Percentiles rank a stretch among this genome's conserved stretches.
These are phyloP conservation scores for Rhizopogon vinicolor DNA, from an alignment of 768 basidiomycete species.

Conservation along the genomic window DNA sequence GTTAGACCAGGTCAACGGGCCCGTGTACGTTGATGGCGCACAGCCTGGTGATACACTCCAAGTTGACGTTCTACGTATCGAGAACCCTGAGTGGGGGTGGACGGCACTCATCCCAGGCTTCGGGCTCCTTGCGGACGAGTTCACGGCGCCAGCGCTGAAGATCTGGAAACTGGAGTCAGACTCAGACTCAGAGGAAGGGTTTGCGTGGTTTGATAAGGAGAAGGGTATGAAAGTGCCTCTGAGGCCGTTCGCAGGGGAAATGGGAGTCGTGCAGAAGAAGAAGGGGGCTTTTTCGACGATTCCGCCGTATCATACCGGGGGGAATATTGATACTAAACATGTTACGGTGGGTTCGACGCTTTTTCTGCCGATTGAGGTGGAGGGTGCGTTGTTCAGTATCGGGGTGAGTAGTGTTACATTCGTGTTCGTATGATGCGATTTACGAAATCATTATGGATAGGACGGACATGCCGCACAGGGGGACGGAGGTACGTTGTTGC, in stretches of 20 bases:
- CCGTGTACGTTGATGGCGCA: conserved; percentile 49
- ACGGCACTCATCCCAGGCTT: conserved; percentile 56
- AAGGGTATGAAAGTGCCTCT: conserved; percentile 47
- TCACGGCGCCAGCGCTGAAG: conserved; percentile 44
- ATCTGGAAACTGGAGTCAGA: conserved; percentile 44
- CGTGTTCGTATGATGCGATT: neutral
- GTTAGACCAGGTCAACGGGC: conserved; percentile 58
- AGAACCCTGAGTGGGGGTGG: conserved; percentile 60
- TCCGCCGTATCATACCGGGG: conserved; percentile 57
- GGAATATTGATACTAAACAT: conserved; percentile 60
- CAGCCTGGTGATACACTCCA: conserved; percentile 54
- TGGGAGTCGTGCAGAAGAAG: conserved; percentile 53
- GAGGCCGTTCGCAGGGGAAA: conserved; percentile 57
- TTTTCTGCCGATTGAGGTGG: conserved; percentile 53
- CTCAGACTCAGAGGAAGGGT: conserved; percentile 23
- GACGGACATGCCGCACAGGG: conserved; percentile 67
- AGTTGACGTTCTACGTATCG: conserved; percentile 51
- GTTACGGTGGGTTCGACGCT: conserved; percentile 50
- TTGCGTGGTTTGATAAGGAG: conserved; percentile 48
- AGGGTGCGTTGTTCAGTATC: conserved; percentile 57
- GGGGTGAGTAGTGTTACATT: conserved; percentile 36
- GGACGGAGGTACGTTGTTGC: conserved; percentile 48
- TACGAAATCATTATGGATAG: conserved; percentile 20
- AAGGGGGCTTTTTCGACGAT: conserved; percentile 55
- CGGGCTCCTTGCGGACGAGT: conserved; percentile 54